These are phyloP conservation scores for Metschnikowia shivogae DNA, from an alignment of 805 yeast species.

Conservation along the genomic window DNA sequence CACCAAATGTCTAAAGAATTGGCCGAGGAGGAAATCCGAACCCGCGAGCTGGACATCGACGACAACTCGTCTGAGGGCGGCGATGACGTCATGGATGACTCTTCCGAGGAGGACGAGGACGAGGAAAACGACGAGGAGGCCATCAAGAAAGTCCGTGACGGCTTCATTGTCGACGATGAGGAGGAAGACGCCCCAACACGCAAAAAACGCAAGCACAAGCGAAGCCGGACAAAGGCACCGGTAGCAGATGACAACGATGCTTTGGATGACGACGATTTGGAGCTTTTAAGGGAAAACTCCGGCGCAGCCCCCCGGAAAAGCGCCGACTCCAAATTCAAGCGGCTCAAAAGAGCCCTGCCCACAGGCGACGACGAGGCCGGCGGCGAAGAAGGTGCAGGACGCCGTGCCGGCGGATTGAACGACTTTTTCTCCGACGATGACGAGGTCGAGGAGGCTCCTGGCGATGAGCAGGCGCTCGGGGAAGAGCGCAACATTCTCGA, in stretches of 20 bases:
- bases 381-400: constrained; percentile 8
- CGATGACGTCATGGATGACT: constrained; percentile 49
- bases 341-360: constrained; percentile 68
- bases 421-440: constrained; percentile 71
- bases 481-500: constrained; percentile 48
- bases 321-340: constrained; percentile 56
- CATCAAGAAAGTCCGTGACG: constrained; percentile 75
- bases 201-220: constrained; percentile 27
- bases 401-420: constrained; percentile 40
- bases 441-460: constrained; percentile 12
- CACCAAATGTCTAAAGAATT: constrained; percentile 30
- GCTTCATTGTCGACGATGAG: constrained; percentile 91
- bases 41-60: constrained; percentile 24
- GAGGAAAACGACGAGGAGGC: constrained; percentile 88
- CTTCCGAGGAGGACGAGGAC: constrained; percentile 88
- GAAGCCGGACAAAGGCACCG: constrained; percentile 15
- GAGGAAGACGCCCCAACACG: constrained; percentile 45
- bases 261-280: constrained; percentile 93
- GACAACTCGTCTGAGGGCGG: constrained; percentile 34
- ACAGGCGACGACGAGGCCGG: constrained; percentile 27
- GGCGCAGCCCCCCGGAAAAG: constrained; percentile 51
- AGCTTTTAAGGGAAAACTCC: constrained; percentile 82
- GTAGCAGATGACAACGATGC: constrained; percentile 49
- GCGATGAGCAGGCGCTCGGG: constrained; percentile 6
- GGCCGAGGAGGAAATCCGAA: constrained; percentile 37